Evolutionary conservation across 2,329 filamentous ascomycete genomes (phyloP).

Genomic region (Colletotrichum spaethianum): DNA sequence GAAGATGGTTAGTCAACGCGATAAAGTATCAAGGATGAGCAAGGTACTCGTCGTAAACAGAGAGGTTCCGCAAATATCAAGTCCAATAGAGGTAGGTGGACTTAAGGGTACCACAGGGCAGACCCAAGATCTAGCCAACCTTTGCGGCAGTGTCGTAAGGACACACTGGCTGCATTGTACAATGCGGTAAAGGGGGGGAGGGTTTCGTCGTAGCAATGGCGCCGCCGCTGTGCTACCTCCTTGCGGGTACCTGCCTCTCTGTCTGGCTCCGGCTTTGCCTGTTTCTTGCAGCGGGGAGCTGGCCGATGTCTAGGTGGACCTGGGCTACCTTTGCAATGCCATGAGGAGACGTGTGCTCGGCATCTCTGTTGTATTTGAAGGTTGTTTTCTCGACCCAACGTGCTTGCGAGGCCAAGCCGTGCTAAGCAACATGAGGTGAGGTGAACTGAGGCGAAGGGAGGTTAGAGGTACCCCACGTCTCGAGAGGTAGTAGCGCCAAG

Average conservation of each 20-base stretch:
- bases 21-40: not conserved
- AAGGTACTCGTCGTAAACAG: not conserved
- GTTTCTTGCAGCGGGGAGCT: conserved; percentile 22
- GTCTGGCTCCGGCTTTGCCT: not conserved
- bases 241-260: not conserved
- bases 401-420: conserved; percentile 16
- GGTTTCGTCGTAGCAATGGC: not conserved
- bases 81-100: not conserved
- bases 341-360: not conserved
- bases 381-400: not conserved
- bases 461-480: not conserved
- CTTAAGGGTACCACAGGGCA: not conserved
- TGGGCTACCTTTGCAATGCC: not conserved
- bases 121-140: not conserved
- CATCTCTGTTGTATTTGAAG: not conserved
- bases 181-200: not conserved
- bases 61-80: not conserved
- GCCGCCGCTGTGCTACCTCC: not conserved
- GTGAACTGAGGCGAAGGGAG: conserved; percentile 8
- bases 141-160: not conserved
- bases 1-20: not conserved
- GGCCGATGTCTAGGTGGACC: not conserved
- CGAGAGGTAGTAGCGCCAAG: conserved; percentile 22
- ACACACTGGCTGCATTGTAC: not conserved
- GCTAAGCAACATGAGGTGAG: conserved; percentile 5